Evolutionary conservation across 2,329 filamentous ascomycete species (phyloP), one percentile per base, ranked within the genome.

Genomic region (Thelonectria discophora): DNA sequence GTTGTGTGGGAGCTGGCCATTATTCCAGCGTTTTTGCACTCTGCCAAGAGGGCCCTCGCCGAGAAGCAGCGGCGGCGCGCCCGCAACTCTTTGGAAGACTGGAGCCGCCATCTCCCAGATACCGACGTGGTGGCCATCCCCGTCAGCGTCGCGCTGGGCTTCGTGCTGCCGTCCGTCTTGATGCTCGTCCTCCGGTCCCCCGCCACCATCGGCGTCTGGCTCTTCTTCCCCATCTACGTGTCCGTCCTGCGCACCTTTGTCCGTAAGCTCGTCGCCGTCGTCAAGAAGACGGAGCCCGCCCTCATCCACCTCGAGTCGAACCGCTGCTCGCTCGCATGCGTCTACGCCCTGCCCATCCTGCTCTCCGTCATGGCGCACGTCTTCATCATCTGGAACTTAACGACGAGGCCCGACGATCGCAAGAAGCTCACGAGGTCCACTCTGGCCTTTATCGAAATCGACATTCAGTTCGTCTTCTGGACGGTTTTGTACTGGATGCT

Each of bases 121-220:
- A 76, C 84, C 2, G 88, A 90, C 72, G 82, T 84, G 60, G 79
- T 87, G 58, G 86, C 87, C 24, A 84, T 86, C 18, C 83, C 84
- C 8, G 65, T 80, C 24, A 81, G 80, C 21, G 79, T 86, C 0
- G 76, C 78, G 0, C 48, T 82, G 10, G 83, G 83, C 34, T 85
- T 78, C 65, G 74, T 82, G 45, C 63, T 82, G 2, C 83, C 83
- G 0, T 80, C 81, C 1, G 40, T 79, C 4, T 60, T 80, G 34
- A 81, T 85, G 79, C 75, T 86, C n/a, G 65, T 75, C n/a, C 65
- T 78, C 49, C 75, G 76, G 50, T 65, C 76, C 0, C 75, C 80
- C 0, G 65, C 65, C 12, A 66, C 76, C 18, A 77, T 84, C 32
- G 66, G 75, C 7, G 57, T 78, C n/a, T 86, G 83, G 83, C 76